Conservation (phyloP, 2,329 filamentous ascomycete species). For the Fusarium pseudograminearum region DNA sequence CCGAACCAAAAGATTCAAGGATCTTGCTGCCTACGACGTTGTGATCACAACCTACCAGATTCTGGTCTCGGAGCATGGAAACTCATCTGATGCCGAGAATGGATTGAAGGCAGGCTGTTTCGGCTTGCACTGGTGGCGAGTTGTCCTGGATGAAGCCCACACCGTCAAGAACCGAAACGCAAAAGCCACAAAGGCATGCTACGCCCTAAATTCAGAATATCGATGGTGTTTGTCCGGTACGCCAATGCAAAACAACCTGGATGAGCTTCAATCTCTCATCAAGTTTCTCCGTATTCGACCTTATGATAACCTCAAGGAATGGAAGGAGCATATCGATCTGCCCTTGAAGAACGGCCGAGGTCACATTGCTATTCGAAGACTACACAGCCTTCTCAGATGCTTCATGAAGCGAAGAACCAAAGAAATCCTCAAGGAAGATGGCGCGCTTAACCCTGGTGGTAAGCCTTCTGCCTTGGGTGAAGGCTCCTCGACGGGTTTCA, state of each 20-base stretch:
- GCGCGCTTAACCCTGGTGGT: conserved; percentile 81
- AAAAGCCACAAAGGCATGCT: conserved; percentile 94
- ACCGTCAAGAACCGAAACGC: conserved; percentile 98
- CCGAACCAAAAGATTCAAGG: conserved; percentile 81
- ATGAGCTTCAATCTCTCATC: conserved; percentile 94
- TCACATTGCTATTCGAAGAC: conserved; percentile 85
- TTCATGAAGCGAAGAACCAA: conserved; percentile 99
- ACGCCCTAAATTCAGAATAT: conserved; percentile 84
- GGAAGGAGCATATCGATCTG: conserved; percentile 90
- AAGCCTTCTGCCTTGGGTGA: conserved; percentile 67
- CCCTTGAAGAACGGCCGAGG: conserved; percentile 93
- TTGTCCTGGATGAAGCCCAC: conserved; percentile 96
- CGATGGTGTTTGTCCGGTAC: conserved; percentile 97
- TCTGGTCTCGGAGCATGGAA: conserved; percentile 87
- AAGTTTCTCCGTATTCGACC: conserved; percentile 93
- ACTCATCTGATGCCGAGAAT: conserved; percentile 70
- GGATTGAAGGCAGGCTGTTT: conserved; percentile 84
- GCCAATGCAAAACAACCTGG: conserved; percentile 97
- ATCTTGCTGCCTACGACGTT: conserved; percentile 88
- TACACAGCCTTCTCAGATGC: conserved; percentile 86
- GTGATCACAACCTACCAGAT: conserved; percentile 98
- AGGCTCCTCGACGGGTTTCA: conserved; percentile 75
- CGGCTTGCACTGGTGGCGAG: conserved; percentile 91
- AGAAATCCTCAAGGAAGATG: conserved; percentile 91
- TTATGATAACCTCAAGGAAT: conserved; percentile 85